Base-by-base conservation (phyloP, 1,284 basidiomycete genomes). In the Trichosporon ovoides region DNA sequence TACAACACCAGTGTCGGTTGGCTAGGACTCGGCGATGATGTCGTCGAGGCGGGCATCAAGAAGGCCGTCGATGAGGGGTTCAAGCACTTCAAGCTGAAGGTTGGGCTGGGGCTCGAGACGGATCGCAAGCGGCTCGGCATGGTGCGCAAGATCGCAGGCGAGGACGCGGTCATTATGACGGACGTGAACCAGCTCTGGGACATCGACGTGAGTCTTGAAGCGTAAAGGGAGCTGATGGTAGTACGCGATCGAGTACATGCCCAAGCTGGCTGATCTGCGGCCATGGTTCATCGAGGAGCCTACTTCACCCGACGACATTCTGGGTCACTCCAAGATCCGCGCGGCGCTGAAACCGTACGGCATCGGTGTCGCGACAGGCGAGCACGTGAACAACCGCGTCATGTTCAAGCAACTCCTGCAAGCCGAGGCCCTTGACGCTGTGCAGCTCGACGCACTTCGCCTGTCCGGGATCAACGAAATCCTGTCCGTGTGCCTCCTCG, bases 251-350 rank as follows among this genome's bases (percentile, higher is more conserved):
- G 88, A 93, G 53, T 95, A 93, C 75, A 89, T 94, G 63, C 84
- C 84, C 67, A 81, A 84, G 60, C 81, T 96, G 35, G 83, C 83
- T 61, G 82, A 84, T 59, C 85, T 91, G 72, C 87, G 86, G 68
- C 91, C 91, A 14, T 94, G 92, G 91, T 95, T 92, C 78, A 94
- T 94, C 67, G 91, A 94, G 70, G 91, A 94, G 72, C 91, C 91
- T 0, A 94, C 91, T 0, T 90, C 91, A 0, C 91, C 89, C 1
- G 91, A 94, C 69, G 91, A 94, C 83, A 51, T 74, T 75, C 67
- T 78, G 67, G 88, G 78, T 3, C 80, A 80, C 61, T 79, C 79
- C n/a, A 66, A 68, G 13, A 80, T 81, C 58, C 76, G 79, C 38
- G 73, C 71, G 48, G 75, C 71, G 1, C 81, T 93, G 56, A 87